Base-by-base conservation (phyloP, 2,329 filamentous ascomycete genomes). In the Gliomastix tumulicola region DNA sequence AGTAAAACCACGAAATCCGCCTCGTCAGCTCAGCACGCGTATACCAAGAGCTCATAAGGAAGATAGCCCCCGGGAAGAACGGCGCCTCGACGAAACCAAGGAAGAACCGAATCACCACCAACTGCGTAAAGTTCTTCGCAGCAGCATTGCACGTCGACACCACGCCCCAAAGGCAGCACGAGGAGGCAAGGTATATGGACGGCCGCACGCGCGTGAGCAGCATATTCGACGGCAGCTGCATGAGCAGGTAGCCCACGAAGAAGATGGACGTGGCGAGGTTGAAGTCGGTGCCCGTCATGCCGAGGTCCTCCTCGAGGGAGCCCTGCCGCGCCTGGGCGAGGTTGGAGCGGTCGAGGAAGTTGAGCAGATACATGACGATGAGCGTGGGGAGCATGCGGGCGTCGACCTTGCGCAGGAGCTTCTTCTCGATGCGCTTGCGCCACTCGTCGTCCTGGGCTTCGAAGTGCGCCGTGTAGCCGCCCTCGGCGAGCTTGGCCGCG, bases 191-290 rank as follows among this genome's bases (percentile, higher is more conserved):
- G 41, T 76, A 79, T 2, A 71, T 38, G 3, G 69, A 71, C 2
- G 75, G 75, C 9, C 65, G 60, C 21, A 76, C 55, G 4, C 68
- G 59, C 0, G 74, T 77, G 3, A 80, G 55, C 0, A 76, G 47
- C 39, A 80, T 59, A 41, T 81, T 82, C 0, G 74, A 78, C 0
- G 76, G 77, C 0, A 81, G 55, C 49, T 81, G 75, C 68, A 79
- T 78, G 11, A 78, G 54, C 1, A 80, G 56, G 44, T 81, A 81
- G 4, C 75, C 68, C 2, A 77, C 71, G 41, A 76, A 78, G 53
- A 82, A 82, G 34, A 76, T 55, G 1, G 74, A 76, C 1, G 82
- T 65, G 0, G 80, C 65, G 4, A 75, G 53, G 43, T 77, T 76
- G 47, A 73, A 78, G 33, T 79, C 69, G 3, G 70, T 76, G 7